These are phyloP conservation scores for Leccinum olivaceopallidum DNA, from an alignment of 768 basidiomycete genomes.

Conservation along the genomic window DNA sequence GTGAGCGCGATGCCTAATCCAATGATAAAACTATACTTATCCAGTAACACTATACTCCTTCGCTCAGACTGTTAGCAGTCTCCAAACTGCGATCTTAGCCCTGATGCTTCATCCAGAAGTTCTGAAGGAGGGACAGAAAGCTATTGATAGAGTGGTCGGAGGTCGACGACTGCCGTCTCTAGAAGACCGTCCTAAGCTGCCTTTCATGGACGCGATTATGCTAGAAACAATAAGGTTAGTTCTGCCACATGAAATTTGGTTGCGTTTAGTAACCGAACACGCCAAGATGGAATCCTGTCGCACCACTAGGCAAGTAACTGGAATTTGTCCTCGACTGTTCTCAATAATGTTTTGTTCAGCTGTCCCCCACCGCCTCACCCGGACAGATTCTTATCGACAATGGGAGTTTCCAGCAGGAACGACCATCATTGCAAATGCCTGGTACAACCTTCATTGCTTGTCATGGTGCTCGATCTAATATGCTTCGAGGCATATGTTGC, in stretches of 20 bases:
- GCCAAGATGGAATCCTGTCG: constrained; percentile 10
- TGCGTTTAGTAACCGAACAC: background rate
- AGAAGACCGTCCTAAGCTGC: constrained; percentile 1
- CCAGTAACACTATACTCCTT: background rate
- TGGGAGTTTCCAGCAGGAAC: constrained; percentile 7
- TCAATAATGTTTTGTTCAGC: background rate
- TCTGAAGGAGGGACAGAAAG: constrained; percentile 1
- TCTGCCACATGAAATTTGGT: background rate
- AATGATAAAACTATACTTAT: background rate
- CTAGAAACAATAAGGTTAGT: constrained; percentile 3
- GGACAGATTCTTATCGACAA: constrained; percentile 1
- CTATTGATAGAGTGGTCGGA: background rate
- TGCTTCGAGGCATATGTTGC: constrained; percentile 9
- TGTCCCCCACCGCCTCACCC: constrained; percentile 6
- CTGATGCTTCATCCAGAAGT: constrained; percentile 7
- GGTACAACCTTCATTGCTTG: background rate
- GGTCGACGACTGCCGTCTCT: constrained; percentile 1
- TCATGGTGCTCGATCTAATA: background rate
- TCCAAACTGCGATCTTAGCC: constrained; percentile 5
- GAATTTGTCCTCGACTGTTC: background rate
- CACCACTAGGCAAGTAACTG: constrained; percentile 3
- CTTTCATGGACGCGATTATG: constrained; percentile 6
- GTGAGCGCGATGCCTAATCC: background rate
- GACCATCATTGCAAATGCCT: constrained; percentile 1
- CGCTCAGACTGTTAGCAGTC: background rate